Evolutionary conservation across 345 rosid species (phyloP).

Genomic region (Lagerstroemia speciosa): DNA sequence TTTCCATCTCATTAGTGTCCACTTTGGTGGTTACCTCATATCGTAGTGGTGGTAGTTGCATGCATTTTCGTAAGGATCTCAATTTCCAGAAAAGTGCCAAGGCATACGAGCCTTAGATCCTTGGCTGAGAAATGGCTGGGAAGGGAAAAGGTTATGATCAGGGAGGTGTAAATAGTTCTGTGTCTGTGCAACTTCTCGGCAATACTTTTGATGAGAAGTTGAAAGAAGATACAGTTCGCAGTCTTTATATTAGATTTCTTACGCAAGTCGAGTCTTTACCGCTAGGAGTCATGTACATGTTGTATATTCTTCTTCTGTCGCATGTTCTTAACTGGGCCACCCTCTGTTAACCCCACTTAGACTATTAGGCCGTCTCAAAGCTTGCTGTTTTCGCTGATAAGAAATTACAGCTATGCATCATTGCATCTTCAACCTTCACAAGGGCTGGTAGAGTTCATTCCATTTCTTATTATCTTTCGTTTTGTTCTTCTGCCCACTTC

Average conservation of each 20-base stretch:
- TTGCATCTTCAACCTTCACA: neutral
- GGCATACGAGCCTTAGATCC: neutral
- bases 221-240: neutral
- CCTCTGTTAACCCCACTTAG: neutral
- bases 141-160: neutral
- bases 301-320: conserved; percentile 3
- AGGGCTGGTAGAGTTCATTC: neutral
- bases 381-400: conserved; percentile 14
- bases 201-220: neutral
- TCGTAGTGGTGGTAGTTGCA: neutral
- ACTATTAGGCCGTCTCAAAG: neutral
- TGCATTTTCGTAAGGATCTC: neutral
- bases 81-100: neutral
- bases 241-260: neutral
- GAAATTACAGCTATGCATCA: neutral
- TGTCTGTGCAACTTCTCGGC: neutral
- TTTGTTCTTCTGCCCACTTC: conserved; percentile 20
- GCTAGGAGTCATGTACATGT: conserved; percentile 7
- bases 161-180: neutral
- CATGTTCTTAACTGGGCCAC: neutral
- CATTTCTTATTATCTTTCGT: conserved; percentile 6
- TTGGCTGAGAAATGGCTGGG: neutral
- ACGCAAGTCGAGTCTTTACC: neutral
- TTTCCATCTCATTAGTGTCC: neutral
- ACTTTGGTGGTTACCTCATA: neutral